Conservation (phyloP, 306 rosid genomes). For the Hippophae rhamnoides region DNA sequence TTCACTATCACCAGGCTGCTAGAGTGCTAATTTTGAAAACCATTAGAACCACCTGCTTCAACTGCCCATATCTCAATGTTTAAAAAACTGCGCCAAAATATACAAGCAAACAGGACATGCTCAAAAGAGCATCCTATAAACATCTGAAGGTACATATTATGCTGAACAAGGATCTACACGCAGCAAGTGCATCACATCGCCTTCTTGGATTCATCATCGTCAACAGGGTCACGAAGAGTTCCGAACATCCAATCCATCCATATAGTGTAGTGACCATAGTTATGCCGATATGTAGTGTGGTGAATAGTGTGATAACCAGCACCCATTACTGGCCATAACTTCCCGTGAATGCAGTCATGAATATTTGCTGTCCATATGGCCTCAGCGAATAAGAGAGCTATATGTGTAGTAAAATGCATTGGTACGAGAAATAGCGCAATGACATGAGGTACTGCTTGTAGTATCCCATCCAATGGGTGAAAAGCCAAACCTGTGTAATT, state of each 20-base stretch:
- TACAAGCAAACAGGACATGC: slow-evolving; percentile 15
- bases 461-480: slow-evolving; percentile 88
- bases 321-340: slow-evolving; percentile 90
- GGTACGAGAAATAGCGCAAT: slow-evolving; percentile 60
- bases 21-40: too few relatives aligned
- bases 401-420: slow-evolving; percentile 60
- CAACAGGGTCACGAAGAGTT: slow-evolving; percentile 65
- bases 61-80: too few relatives aligned
- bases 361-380: slow-evolving; percentile 83
- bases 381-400: slow-evolving; percentile 55
- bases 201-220: slow-evolving; percentile 47
- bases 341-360: slow-evolving; percentile 78
- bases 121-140: background rate
- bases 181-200: slow-evolving; percentile 23
- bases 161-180: background rate
- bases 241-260: slow-evolving; percentile 99
- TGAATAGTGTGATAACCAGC: slow-evolving; percentile 97
- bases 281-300: slow-evolving; percentile 85
- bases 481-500: slow-evolving; percentile 88
- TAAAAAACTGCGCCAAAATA: background rate
- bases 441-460: slow-evolving; percentile 77
- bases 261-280: slow-evolving; percentile 82
- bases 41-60: too few relatives aligned
- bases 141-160: background rate
- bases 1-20: too few relatives aligned